Conservation (phyloP, 2,329 filamentous ascomycete species). For the Erysiphe pulchra region DNA sequence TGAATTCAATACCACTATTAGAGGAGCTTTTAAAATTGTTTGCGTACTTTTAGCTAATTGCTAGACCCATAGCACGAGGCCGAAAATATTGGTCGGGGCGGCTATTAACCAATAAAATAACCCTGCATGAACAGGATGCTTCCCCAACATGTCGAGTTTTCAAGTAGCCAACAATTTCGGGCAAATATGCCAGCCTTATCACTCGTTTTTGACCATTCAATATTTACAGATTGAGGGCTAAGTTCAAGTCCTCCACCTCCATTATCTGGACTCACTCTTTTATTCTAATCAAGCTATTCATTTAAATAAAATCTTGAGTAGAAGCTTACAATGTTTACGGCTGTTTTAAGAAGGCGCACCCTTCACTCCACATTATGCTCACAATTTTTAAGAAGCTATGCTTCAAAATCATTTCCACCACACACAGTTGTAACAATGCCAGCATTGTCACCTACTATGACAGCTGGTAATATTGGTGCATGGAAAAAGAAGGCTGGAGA, state of each 20-base stretch:
- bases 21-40: too few species aligned
- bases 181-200: not conserved
- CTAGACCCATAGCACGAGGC: not conserved
- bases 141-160: not conserved
- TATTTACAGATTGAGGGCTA: not conserved
- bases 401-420: conserved; percentile 59
- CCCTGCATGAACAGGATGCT: not conserved
- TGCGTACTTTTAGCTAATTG: too few species aligned
- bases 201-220: not conserved
- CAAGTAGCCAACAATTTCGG: not conserved
- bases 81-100: not conserved
- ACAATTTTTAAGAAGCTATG: conserved; percentile 29
- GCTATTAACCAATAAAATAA: not conserved
- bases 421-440: conserved; percentile 97
- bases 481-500: conserved; percentile 98
- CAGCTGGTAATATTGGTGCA: conserved; percentile 75
- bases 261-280: conserved; percentile 7
- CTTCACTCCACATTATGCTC: conserved; percentile 26
- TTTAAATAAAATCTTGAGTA: conserved; percentile 2
- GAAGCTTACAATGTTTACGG: conserved; percentile 29
- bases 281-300: conserved; percentile 3
- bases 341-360: conserved; percentile 35
- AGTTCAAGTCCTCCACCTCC: conserved; percentile 5
- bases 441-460: conserved; percentile 94
- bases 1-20: too few species aligned